Percentiles rank a stretch among this genome's conserved stretches.
These are phyloP conservation scores for Lathyrus tuberosus DNA, from an alignment of 306 rosid species.

Conservation along the genomic window DNA sequence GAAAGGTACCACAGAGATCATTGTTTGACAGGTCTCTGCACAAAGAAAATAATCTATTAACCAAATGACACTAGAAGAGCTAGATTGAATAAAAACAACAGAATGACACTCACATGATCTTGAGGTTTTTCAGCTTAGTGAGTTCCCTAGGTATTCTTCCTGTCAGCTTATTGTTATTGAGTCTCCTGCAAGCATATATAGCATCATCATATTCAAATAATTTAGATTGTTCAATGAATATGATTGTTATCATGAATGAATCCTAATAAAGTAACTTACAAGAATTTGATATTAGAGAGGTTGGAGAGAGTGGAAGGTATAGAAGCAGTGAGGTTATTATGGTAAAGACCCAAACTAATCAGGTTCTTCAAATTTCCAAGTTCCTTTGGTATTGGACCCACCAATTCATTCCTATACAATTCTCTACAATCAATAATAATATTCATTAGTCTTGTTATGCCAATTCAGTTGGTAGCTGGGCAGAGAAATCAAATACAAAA, in stretches of 20 bases:
- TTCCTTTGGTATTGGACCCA: conserved; percentile 71
- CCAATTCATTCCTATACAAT: conserved; percentile 68
- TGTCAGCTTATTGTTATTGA: conserved; percentile 67
- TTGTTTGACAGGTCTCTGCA: conserved; percentile 78
- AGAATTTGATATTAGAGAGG: conserved; percentile 74
- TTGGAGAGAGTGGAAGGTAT: conserved; percentile 72
- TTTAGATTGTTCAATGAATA: too few species aligned
- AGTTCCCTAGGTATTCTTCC: conserved; percentile 81
- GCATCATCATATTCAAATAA: too few species aligned
- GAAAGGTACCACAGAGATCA: conserved; percentile 80
- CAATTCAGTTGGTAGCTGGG: too few species aligned
- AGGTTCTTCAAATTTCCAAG: conserved; percentile 72
- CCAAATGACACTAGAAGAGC: not conserved
- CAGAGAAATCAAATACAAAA: too few species aligned
- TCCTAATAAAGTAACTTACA: too few species aligned
- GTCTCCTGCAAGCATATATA: conserved; percentile 54
- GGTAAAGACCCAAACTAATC: conserved; percentile 81
- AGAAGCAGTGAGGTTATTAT: conserved; percentile 66
- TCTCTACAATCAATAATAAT: conserved; percentile 51
- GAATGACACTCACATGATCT: conserved; percentile 57
- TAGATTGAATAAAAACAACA: not conserved
- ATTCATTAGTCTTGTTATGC: too few species aligned
- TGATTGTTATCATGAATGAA: not conserved
- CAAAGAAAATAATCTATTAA: not conserved
- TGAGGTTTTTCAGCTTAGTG: conserved; percentile 69